phyloP scores from a whole-genome alignment of 1,139 yeast genomes.

The Candida neerlandica region DNA sequence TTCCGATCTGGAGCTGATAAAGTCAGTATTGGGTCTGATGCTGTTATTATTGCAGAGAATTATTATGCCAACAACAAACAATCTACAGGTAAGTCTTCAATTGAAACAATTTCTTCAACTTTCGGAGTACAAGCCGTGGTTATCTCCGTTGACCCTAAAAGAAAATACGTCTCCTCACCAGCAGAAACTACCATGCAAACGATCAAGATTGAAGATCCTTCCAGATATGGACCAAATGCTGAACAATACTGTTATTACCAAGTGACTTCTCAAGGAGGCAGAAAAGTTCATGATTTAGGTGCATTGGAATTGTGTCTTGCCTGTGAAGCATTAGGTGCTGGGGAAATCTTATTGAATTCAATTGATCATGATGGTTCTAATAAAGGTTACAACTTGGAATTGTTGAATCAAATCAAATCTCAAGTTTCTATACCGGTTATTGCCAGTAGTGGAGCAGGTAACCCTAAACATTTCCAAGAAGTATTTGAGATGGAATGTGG shows the following conservation, averaged over 20 bases:
- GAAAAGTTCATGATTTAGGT: conserved; percentile 86
- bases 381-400: conserved; percentile 86
- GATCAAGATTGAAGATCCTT: conserved; percentile 47
- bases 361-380: conserved; percentile 97
- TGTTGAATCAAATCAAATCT: conserved; percentile 72
- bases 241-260: conserved; percentile 90
- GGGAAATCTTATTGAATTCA: conserved; percentile 88
- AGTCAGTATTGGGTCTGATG: conserved; percentile 96
- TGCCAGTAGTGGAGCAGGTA: conserved; percentile 97
- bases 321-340: conserved; percentile 94
- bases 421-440: conserved; percentile 88
- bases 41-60: conserved; percentile 85
- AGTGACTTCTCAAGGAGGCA: conserved; percentile 95
- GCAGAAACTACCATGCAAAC: conserved; percentile 58
- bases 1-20: conserved; percentile 97
- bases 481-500: conserved; percentile 74
- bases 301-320: conserved; percentile 88
- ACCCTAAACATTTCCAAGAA: conserved; percentile 83
- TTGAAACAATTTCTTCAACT: conserved; percentile 86
- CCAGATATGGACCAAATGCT: conserved; percentile 75
- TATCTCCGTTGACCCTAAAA: conserved; percentile 92
- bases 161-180: conserved; percentile 71
- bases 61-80: conserved; percentile 60
- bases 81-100: conserved; percentile 78
- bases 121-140: conserved; percentile 98